These are phyloP conservation scores for Ascodesmis nigricans DNA, from an alignment of 495 filamentous ascomycete genomes.

Conservation along the genomic window DNA sequence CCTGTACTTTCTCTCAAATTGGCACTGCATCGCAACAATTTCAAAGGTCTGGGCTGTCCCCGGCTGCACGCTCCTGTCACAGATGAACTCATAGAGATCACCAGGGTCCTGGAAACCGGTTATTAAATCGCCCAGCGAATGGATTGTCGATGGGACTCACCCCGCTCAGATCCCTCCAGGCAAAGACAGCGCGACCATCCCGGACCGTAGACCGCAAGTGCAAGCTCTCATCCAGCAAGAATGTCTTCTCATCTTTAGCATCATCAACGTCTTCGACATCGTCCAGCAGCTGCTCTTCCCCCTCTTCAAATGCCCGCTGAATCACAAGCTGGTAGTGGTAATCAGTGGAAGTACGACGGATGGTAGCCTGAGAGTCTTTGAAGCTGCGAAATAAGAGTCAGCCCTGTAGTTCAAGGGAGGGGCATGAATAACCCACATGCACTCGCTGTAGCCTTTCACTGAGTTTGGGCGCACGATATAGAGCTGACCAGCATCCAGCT, in stretches of 20 bases:
- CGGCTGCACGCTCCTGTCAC: slow-evolving; percentile 46
- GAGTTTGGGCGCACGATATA: slow-evolving; percentile 90
- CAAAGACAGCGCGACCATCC: slow-evolving; percentile 60
- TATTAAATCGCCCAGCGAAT: not conserved
- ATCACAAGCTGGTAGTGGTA: slow-evolving; percentile 95
- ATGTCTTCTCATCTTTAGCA: slow-evolving; percentile 82
- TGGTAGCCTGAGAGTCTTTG: slow-evolving; percentile 82
- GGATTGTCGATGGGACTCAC: slow-evolving; percentile 9
- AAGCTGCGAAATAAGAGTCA: no score
- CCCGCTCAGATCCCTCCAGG: slow-evolving; percentile 86
- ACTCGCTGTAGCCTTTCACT: slow-evolving; percentile 89
- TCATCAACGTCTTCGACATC: slow-evolving; percentile 70
- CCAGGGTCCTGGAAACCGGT: slow-evolving; percentile 37
- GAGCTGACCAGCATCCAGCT: slow-evolving; percentile 84
- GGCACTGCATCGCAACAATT: slow-evolving; percentile 67
- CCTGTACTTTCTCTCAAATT: slow-evolving; percentile 88
- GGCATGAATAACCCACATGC: slow-evolving; percentile 37
- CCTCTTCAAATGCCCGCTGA: slow-evolving; percentile 90
- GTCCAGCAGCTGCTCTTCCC: slow-evolving; percentile 68
- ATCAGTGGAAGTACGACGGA: slow-evolving; percentile 77
- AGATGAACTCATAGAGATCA: slow-evolving; percentile 91
- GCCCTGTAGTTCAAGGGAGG: no score
- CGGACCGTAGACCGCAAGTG: slow-evolving; percentile 70
- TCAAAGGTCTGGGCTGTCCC: slow-evolving; percentile 62
- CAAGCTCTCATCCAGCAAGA: slow-evolving; percentile 74